Evolutionary conservation across 495 filamentous ascomycete species (phyloP).

Genomic region (Aspergillus olivimuriae): DNA sequence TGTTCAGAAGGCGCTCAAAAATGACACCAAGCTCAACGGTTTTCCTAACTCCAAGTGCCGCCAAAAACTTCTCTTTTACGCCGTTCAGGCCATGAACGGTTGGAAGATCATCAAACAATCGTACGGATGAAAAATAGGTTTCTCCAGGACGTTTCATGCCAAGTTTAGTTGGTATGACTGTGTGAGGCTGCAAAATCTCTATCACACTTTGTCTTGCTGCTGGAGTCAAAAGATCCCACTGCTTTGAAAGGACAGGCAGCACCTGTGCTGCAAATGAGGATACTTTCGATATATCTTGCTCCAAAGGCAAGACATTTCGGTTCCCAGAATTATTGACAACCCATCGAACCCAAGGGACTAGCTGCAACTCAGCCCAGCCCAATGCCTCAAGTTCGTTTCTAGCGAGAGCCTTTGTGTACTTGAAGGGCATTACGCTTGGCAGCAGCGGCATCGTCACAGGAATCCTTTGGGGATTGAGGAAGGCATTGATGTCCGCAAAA

Average conservation of each 20-base stretch:
- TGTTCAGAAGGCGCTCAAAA: conserved; percentile 72
- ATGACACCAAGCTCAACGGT: conserved; percentile 92
- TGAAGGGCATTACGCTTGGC: conserved; percentile 74
- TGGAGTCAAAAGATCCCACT: conserved; percentile 70
- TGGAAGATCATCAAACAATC: conserved; percentile 89
- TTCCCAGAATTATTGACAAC: conserved; percentile 58
- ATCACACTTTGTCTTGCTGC: conserved; percentile 59
- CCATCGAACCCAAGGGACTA: conserved; percentile 77
- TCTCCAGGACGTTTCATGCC: conserved; percentile 86
- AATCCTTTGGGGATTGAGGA: conserved; percentile 66
- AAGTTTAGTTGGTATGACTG: conserved; percentile 82
- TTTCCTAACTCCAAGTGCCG: conserved; percentile 67
- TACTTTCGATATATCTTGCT: conserved; percentile 60
- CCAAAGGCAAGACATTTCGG: conserved; percentile 33
- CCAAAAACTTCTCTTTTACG: conserved; percentile 84
- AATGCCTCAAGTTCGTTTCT: conserved; percentile 64
- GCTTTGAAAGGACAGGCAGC: conserved; percentile 74
- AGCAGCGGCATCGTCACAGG: conserved; percentile 78
- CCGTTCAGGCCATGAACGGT: conserved; percentile 64
- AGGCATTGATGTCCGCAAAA: conserved; percentile 67
- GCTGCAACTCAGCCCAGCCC: conserved; percentile 74
- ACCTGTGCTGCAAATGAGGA: conserved; percentile 72
- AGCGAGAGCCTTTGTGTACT: conserved; percentile 58
- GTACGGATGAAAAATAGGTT: conserved; percentile 88
- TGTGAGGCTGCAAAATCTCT: conserved; percentile 53